Evolutionary conservation across 2,329 filamentous ascomycete genomes (phyloP), one percentile per base, ranked within the genome.

Genomic region (Chrysoporthe austroafricana): DNA sequence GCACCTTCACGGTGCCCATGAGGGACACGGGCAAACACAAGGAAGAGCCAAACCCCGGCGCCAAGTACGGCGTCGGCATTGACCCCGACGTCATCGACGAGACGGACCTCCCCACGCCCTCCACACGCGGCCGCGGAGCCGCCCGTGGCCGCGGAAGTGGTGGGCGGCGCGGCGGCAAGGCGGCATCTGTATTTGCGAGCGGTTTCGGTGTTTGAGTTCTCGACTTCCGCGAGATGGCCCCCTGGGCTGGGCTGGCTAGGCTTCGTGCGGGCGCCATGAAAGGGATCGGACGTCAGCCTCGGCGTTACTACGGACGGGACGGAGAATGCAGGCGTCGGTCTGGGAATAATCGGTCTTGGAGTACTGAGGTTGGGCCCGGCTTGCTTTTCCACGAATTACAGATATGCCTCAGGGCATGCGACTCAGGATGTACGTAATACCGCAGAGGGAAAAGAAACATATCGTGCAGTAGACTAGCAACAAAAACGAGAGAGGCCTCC

Each of bases 61-160:
- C 62, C 21, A 44, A 60, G 54, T 69, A 69, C 52, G 69, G 69
- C 44, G 68, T 70, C n/a, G 68, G 68, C 43, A 70, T 59, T 13
- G 68, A 70, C 46, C 68, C 68, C 1, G 67, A 72, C 18, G 72
- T 69, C 48, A 70, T 73, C 39, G 72, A 73, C 59, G 72, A 72
- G 69, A 72, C 70, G 1, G 71, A 73, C 42, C 43, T 70, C 64
- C 54, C 62, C 21, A 32, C 62, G 9, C 48, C 44, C 43, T 64
- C 62, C 48, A 62, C 42, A 43, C 54, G n/a, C n/a, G 69, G 56
- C 64, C 46, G 60, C 7, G 63, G 66, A 7, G 64, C 68, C 21
- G 67, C 66, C 44, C 70, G 60, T 39, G 67, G 69, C 3, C 36
- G 26, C 52, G 70, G 64, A n/a, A 63, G 58, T 44, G 26, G 66